These are phyloP conservation scores for Caryopteris hybrid DNA, from an alignment of 305 asterid species.

Conservation along the genomic window DNA sequence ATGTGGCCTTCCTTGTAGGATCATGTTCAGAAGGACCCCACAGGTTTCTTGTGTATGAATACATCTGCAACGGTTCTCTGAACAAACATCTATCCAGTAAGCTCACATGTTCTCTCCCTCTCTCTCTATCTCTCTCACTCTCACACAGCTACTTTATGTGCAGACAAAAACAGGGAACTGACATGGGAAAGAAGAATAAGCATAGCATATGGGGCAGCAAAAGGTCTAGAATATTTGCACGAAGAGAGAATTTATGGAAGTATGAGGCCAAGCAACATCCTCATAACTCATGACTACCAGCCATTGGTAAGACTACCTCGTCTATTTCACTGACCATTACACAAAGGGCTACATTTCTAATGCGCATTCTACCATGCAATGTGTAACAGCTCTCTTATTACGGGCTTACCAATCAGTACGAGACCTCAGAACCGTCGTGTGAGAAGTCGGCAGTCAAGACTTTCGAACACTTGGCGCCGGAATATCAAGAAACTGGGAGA, in stretches of 20 bases:
- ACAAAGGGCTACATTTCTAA: background rate
- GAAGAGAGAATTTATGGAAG: constrained; percentile 32
- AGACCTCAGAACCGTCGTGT: constrained; percentile 33
- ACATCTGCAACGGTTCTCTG: constrained; percentile 45
- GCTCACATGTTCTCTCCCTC: background rate
- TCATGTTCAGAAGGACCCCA: constrained; percentile 40
- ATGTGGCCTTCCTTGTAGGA: constrained; percentile 48
- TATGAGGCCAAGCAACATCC: constrained; percentile 49
- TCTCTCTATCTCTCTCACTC: background rate
- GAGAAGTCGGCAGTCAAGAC: constrained; percentile 36
- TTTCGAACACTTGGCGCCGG: constrained; percentile 59
- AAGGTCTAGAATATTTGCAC: constrained; percentile 43
- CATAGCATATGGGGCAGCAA: constrained; percentile 45
- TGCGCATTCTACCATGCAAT: background rate
- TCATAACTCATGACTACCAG: constrained; percentile 47
- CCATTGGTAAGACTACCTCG: constrained; percentile 38
- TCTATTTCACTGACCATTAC: background rate
- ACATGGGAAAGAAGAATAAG: constrained; percentile 47
- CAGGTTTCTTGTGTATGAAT: constrained; percentile 42
- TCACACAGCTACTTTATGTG: background rate
- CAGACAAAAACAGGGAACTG: constrained; percentile 36
- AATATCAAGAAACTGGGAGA: constrained; percentile 42
- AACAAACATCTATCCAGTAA: constrained; percentile 41
- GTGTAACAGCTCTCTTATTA: constrained; percentile 39
- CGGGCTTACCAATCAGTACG: constrained; percentile 44